Conservation (phyloP, 192 early-diverging fungal species). For the Coemansia furcata region DNA sequence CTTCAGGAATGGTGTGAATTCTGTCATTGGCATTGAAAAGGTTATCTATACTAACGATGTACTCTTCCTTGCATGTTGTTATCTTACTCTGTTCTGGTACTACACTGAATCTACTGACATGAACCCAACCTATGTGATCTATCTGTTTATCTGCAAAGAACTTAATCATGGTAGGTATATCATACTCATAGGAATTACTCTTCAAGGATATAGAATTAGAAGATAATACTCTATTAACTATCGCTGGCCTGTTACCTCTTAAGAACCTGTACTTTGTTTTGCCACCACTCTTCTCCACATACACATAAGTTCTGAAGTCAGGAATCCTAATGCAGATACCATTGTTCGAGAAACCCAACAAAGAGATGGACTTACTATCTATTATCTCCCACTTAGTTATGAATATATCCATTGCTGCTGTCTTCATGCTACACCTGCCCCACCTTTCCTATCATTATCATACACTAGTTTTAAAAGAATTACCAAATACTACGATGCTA, state of each 20-base stretch:
- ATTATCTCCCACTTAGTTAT: constrained; percentile 17
- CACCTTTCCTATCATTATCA: too few relatives aligned
- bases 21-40: constrained; percentile 9
- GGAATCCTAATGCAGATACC: constrained; percentile 13
- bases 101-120: background rate
- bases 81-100: background rate
- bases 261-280: background rate
- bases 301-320: constrained; percentile 10
- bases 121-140: constrained; percentile 23
- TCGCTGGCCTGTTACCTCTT: background rate
- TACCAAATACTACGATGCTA: too few relatives aligned
- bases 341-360: constrained; percentile 15
- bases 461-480: too few relatives aligned
- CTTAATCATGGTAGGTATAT: constrained; percentile 5
- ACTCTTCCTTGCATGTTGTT: constrained; percentile 5
- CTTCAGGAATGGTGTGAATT: constrained; percentile 17
- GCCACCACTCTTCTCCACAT: background rate
- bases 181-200: background rate
- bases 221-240: background rate
- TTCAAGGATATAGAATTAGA: too few relatives aligned
- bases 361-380: constrained; percentile 3
- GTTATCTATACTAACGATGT: background rate
- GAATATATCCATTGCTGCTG: constrained; percentile 15
- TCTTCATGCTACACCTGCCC: too few relatives aligned
- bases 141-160: constrained; percentile 14